Evolutionary conservation across 495 filamentous ascomycete genomes (phyloP), one percentile per base, ranked within the genome.

Genomic region (Penicillium robsamsonii): DNA sequence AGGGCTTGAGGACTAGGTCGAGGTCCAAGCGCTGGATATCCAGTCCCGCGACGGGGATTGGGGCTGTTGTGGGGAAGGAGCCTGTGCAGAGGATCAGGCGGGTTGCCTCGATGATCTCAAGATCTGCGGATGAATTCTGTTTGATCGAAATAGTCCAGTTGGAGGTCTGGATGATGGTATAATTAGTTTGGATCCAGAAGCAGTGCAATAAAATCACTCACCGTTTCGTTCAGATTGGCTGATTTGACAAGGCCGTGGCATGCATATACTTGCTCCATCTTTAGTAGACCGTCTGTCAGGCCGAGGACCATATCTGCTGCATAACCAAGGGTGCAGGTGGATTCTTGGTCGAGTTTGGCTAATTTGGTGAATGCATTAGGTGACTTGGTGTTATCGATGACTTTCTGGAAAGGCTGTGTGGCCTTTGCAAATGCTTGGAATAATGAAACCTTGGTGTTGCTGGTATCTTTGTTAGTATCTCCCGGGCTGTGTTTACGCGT

Each of bases 11-110:
- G 20, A 80, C 78, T 12, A 74, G 60, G 59, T 86, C 83, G 10
- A 86, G 78, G 56, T 81, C 75, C 24, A 86, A 71, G 58, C 61
- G 61, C 20, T 62, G 63, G 50, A 73, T 65, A 27, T 60, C 38
- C 20, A 66, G 65, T 25, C 65, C 65, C 6, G 59, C 56, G 20
- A 74, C 59, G 0, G 76, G 75, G 18, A 76, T 54, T 1, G 81
- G 73, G 1, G 76, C 58, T 12, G 70, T 58, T 18, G 73, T 79
- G 13, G 83, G 83, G 42, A 70, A 70, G 3, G 81, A 74, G 50
- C 83, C 83, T 11, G 83, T 86, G 71, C 82, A 85, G 54, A 85
- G 76, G 40, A 84, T 77, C 12, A 86, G 63, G 25, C 76, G 67
- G 12, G 72, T 56, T 4, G 75, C 71, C 17, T 68, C 53, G 17